Evolutionary conservation across 2,329 filamentous ascomycete genomes (phyloP).

Genomic region (Venturia aucupariae): DNA sequence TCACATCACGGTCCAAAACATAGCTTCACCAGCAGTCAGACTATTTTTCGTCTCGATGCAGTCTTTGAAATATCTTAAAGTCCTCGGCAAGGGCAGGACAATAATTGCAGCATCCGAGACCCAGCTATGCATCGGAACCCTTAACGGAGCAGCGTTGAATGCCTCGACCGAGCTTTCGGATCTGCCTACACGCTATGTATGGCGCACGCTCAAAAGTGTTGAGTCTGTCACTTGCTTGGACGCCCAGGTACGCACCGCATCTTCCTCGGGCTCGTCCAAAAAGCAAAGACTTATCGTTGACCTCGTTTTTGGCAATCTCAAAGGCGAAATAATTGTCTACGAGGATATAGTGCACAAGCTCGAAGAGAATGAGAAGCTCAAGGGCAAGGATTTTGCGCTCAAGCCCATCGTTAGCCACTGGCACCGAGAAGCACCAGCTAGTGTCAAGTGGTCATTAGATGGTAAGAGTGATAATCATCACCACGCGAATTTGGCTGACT

Average conservation of each 20-base stretch:
- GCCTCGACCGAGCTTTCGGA: slow-evolving; percentile 10
- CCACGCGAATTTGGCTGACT: slow-evolving; percentile 13
- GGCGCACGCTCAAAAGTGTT: slow-evolving; percentile 30
- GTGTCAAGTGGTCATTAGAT: slow-evolving; percentile 86
- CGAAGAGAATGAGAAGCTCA: slow-evolving; percentile 32
- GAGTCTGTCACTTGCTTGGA: slow-evolving; percentile 62
- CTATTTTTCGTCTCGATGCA: slow-evolving; percentile 22
- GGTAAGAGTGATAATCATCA: slow-evolving; percentile 43
- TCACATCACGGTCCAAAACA: background rate
- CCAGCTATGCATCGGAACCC: slow-evolving; percentile 50
- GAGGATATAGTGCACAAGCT: slow-evolving; percentile 59
- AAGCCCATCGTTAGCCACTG: slow-evolving; percentile 67
- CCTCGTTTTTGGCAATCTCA: slow-evolving; percentile 65
- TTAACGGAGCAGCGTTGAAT: background rate
- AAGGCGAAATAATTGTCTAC: slow-evolving; percentile 74
- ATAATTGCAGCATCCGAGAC: slow-evolving; percentile 47
- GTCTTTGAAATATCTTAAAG: slow-evolving; percentile 30
- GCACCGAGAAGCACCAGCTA: slow-evolving; percentile 76
- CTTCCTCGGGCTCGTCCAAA: slow-evolving; percentile 17
- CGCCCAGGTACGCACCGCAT: slow-evolving; percentile 33
- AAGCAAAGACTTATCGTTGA: slow-evolving; percentile 34
- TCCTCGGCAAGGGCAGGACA: slow-evolving; percentile 47
- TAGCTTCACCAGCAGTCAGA: slow-evolving; percentile 4
- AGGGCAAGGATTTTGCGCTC: slow-evolving; percentile 29
- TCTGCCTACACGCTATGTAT: slow-evolving; percentile 1